phyloP scores from a whole-genome alignment of 2,329 filamentous ascomycete species.

The Xylariaceae sp. region DNA sequence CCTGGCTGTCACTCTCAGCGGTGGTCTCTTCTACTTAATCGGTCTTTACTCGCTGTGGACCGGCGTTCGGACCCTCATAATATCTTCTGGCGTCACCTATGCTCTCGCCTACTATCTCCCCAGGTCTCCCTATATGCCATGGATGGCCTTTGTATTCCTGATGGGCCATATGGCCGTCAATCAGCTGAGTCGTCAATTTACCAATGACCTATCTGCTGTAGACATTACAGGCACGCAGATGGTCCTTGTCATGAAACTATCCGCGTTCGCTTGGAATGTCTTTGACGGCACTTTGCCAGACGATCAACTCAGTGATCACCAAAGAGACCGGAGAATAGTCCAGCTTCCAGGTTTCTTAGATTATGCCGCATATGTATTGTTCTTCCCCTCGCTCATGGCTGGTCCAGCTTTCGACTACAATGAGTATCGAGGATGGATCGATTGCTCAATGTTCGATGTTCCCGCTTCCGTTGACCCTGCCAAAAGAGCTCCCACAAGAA shows the following conservation, averaged over 20 bases:
- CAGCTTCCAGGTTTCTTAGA: constrained; percentile 74
- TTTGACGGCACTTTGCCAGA: constrained; percentile 82
- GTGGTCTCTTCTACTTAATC: constrained; percentile 76
- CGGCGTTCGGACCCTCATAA: constrained; percentile 73
- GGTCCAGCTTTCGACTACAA: constrained; percentile 93
- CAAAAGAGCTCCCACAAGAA: constrained; percentile 80
- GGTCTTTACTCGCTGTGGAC: constrained; percentile 91
- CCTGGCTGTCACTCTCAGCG: constrained; percentile 13
- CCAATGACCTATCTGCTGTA: constrained; percentile 60
- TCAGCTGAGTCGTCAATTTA: constrained; percentile 77
- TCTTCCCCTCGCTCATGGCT: constrained; percentile 86
- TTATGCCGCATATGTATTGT: constrained; percentile 86
- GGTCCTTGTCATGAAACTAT: constrained; percentile 97
- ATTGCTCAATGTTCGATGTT: constrained; percentile 90
- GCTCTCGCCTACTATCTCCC: constrained; percentile 77
- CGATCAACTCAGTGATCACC: constrained; percentile 76
- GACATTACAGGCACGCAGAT: constrained; percentile 97
- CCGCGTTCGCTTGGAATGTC: constrained; percentile 96
- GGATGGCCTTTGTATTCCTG: constrained; percentile 87
- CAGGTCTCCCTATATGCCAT: constrained; percentile 88
- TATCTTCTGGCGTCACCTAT: constrained; percentile 78
- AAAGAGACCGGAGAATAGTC: constrained; percentile 75
- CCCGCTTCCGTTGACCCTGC: constrained; percentile 76
- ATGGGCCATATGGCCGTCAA: constrained; percentile 95
- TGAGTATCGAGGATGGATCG: constrained; percentile 89